phyloP scores from a whole-genome alignment of 441 rosid genomes.

The Syzygium malaccense region DNA sequence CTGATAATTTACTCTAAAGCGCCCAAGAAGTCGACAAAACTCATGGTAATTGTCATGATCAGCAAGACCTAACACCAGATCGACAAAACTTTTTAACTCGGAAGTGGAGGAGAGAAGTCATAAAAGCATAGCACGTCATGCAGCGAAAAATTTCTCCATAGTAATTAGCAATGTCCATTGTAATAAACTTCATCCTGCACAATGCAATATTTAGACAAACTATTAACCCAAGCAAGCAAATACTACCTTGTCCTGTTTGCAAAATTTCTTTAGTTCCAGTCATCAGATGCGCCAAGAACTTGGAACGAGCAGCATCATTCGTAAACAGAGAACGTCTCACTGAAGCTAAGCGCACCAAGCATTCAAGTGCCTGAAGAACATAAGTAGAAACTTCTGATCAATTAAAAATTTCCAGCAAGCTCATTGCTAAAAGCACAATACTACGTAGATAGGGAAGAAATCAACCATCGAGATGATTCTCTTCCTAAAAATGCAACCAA shows the following conservation, averaged over 20 bases:
- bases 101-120: background rate
- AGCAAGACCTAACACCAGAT: conserved; percentile 69
- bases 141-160: background rate
- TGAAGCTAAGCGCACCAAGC: conserved; percentile 96
- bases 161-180: background rate
- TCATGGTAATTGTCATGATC: conserved; percentile 99
- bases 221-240: background rate
- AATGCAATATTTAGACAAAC: background rate
- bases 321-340: conserved; percentile 91
- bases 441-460: background rate
- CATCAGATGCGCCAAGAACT: conserved; percentile 89
- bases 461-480: background rate
- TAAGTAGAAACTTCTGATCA: background rate
- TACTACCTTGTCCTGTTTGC: conserved; percentile 82
- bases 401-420: background rate
- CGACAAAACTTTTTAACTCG: background rate
- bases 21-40: conserved; percentile 98
- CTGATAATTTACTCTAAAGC: conserved; percentile 96
- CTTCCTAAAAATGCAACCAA: background rate
- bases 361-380: conserved; percentile 77
- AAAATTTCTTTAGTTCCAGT: conserved; percentile 94
- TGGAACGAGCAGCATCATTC: conserved; percentile 79
- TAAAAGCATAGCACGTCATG: background rate
- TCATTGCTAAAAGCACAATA: background rate
- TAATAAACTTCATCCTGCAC: background rate